Base-by-base conservation (phyloP, 129 eudicot genomes). In the Artemisia argyi region DNA sequence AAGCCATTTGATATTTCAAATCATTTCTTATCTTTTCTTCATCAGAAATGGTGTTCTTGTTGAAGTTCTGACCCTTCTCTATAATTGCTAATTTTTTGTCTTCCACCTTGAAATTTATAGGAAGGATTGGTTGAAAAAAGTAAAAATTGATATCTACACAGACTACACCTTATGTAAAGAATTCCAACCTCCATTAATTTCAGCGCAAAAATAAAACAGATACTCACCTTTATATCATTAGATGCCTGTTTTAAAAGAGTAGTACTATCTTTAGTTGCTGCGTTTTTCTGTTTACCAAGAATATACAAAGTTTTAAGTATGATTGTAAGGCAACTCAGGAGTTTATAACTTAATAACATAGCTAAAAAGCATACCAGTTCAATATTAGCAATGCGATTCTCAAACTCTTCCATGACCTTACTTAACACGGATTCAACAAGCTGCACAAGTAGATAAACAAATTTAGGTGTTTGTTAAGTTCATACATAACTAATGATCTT, bases 361-460 rank as follows among this genome's bases (percentile, higher is more conserved):
- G 39, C 5, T 54, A 75, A 64, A 20, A 75, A 48, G 77, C 78
- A 76, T 84, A 95, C 99, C 91, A 62, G 14, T 68, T 86, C 89
- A 65, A 70, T 66, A 77, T 65, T 77, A 57, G 94, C 76, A 64
- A 95, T 76, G 49, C 88, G 94, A 57, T 88, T 89, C 74, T 95
- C 99, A 69, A 95, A 86, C 84, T 95, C 99, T 84, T 90, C 91
- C 76, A 86, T 88, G 62, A 91, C 97, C 82, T 95, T 95, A 57
- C 75, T 86, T 67, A 95, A 76, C 66, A 95, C 89, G 12, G 99
- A 91, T 79, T 95, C 99, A 47, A 95, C 79, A 60, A 95, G 83
- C 99, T 95, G 95, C 66, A 65, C 60, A 60, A 73, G 53, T 46
- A 87, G 59, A 64, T 9, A 30, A 69, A 54, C 50, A 15, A 7